Evolutionary conservation across 2,329 filamentous ascomycete species (phyloP), one percentile per base, ranked within the genome.

Genomic region (Aspergillus brasiliensis): DNA sequence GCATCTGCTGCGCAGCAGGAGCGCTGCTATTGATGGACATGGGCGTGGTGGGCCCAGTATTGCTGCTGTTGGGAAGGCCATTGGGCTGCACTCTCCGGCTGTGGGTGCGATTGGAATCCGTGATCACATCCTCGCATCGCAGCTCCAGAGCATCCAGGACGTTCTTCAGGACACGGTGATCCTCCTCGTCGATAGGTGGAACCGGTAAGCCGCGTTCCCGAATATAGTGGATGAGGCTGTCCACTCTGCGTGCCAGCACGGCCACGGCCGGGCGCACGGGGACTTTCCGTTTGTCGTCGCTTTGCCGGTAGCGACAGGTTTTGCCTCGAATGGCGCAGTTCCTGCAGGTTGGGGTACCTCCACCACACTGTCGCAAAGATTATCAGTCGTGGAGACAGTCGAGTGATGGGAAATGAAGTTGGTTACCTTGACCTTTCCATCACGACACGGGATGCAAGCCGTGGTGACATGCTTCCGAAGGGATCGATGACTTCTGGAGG

Each of bases 371-470:
- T 40, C 27, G 28, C 28, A 31, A 11, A 13, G 40, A 8, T 8
- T 52, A 21, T 44, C 27, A 37, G 54, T 37, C 25, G 6, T 11
- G 4, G 2, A 11, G 28, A 11, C 13, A 55, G 19, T 56, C 23
- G 7, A 58, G 37, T 54, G 38, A 54, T 23, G 42, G 47, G 19
- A 27, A 27, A 8, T 49, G 11, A 3, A 13, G n/a, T 42, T 61
- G 42, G 55, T 61, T 69, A 78, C 77, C 66, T 77, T 75, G 59
- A 80, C 74, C 53, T 80, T 80, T 61, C 77, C 78, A 62, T 80
- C 77, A n/a, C 77, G 74, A 58, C 77, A 80, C 8, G 76, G 75
- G 37, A 78, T 76, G 53, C 77, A 80, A 5, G 77, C 77, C 2
- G 77, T 79, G 1, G 77, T 79, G 62, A 79, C 75, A 62, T 79